Percentiles rank a stretch among this genome's conserved stretches.
Evolutionary conservation across 2,329 filamentous ascomycete species (phyloP).

Genomic region (Aspergillus sclerotialis): DNA sequence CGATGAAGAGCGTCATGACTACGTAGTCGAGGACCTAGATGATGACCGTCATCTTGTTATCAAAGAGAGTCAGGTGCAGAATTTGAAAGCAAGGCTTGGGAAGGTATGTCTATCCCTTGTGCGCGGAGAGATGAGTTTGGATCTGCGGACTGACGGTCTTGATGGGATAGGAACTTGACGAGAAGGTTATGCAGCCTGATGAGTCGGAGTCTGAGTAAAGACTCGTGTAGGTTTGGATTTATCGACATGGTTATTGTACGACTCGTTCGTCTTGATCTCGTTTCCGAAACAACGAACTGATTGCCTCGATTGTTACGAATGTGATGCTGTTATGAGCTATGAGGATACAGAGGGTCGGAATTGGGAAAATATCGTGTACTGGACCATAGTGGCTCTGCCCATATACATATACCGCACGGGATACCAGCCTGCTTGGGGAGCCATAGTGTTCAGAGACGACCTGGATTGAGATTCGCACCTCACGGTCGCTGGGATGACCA

Average conservation of each 20-base stretch:
- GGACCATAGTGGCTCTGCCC: too few species aligned
- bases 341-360: too few species aligned
- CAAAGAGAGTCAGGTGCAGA: slow-evolving; percentile 39
- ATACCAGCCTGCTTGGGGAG: too few species aligned
- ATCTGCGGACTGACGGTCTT: background rate
- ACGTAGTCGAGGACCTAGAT: slow-evolving; percentile 42
- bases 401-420: too few species aligned
- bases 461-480: too few species aligned
- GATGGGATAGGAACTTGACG: slow-evolving; percentile 38
- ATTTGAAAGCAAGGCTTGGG: slow-evolving; percentile 35
- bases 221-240: background rate
- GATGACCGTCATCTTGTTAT: slow-evolving; percentile 40
- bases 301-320: too few species aligned
- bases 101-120: slow-evolving; percentile 21
- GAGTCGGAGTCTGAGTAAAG: slow-evolving; percentile 40
- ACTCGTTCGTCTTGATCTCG: background rate
- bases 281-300: too few species aligned
- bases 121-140: background rate
- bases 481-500: too few species aligned
- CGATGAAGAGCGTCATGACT: slow-evolving; percentile 40
- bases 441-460: too few species aligned
- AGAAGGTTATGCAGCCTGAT: slow-evolving; percentile 41
- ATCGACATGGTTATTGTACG: background rate
- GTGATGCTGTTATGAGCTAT: too few species aligned
- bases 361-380: too few species aligned